Conservation (phyloP, 345 rosid species). For the Syzygium grande region DNA sequence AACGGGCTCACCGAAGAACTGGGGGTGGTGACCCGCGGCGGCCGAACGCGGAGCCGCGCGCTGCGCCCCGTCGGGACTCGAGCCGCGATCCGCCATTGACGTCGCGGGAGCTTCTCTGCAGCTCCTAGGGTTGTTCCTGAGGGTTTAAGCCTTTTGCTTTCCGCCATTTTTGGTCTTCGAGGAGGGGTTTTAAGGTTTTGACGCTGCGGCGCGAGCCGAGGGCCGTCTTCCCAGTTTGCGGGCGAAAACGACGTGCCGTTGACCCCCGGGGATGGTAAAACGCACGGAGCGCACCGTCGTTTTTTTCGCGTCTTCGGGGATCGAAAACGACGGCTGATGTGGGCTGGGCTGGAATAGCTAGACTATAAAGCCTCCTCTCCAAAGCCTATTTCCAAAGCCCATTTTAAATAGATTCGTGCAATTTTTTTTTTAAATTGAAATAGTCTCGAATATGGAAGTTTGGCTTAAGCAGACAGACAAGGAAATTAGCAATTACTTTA, state of each 20-base stretch:
- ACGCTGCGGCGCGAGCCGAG: neutral
- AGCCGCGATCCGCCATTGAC: slow-evolving; percentile 5
- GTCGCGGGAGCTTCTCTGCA: neutral
- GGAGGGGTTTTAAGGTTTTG: neutral
- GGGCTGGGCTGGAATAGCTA: no score
- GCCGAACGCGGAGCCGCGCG: neutral
- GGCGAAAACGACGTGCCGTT: neutral
- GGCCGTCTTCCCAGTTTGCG: neutral
- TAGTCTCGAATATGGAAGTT: neutral
- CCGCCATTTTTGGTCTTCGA: neutral
- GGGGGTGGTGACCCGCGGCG: neutral
- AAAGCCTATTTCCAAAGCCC: no score
- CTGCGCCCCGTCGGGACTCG: neutral
- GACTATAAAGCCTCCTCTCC: no score
- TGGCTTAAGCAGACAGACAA: neutral
- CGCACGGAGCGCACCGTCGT: no score
- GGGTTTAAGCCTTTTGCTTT: neutral
- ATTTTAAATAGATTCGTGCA: neutral
- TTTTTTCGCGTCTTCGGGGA: no score
- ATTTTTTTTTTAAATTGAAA: neutral
- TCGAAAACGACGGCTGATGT: no score
- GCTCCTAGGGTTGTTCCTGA: neutral
- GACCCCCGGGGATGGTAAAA: neutral
- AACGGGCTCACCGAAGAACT: slow-evolving; percentile 10
- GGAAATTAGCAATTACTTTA: neutral